These are phyloP conservation scores for Blastocystis sp. DNA, from an alignment of 352 stramenopile species.

Conservation along the genomic window DNA sequence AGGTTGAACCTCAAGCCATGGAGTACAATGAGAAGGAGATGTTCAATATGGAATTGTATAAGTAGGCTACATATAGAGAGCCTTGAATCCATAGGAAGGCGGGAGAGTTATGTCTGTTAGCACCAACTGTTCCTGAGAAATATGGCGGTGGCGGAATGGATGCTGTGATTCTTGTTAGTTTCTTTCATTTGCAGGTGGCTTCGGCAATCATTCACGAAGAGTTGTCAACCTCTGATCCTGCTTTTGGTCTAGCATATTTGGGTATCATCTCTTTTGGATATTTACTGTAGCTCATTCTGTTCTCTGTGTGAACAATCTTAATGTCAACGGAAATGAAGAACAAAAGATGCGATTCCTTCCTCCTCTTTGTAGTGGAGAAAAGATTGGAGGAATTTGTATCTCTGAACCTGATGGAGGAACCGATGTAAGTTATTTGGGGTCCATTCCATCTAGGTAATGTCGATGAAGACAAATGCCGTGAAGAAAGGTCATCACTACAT, in stretches of 20 bases:
- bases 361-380: conserved; percentile 78
- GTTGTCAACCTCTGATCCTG: conserved; percentile 89
- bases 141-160: conserved; percentile 91
- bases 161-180: conserved; percentile 65
- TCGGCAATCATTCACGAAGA: conserved; percentile 88
- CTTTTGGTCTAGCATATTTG: conserved; percentile 92
- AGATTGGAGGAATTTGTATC: conserved; percentile 97
- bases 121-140: conserved; percentile 87
- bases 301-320: conserved; percentile 72
- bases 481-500: conserved; percentile 81
- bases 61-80: conserved; percentile 32
- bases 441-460: conserved; percentile 73
- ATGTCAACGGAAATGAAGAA: conserved; percentile 63
- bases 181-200: conserved; percentile 68
- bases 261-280: conserved; percentile 65
- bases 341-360: conserved; percentile 72
- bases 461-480: conserved; percentile 86
- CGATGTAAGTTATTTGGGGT: conserved; percentile 68
- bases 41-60: conserved; percentile 91
- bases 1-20: conserved; percentile 92
- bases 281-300: conserved; percentile 74
- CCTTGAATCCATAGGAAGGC: conserved; percentile 71
- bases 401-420: conserved; percentile 90
- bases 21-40: conserved; percentile 88
- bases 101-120: conserved; percentile 85